Base-by-base conservation (phyloP, 1,139 yeast genomes). In the Candida mesenterica region DNA sequence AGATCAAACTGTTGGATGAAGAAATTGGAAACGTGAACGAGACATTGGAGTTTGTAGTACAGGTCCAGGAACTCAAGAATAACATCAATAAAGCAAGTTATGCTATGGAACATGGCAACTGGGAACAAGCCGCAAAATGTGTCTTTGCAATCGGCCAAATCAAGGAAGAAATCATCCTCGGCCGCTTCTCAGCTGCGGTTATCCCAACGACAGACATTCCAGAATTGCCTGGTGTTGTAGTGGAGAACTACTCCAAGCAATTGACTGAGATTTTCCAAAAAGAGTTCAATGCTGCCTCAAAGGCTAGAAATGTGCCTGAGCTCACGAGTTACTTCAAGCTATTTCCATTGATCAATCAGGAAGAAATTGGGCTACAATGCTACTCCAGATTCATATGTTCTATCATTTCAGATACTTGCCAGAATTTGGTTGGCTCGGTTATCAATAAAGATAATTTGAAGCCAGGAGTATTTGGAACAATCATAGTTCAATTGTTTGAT, bases 191-290 rank as follows among this genome's bases (percentile, higher is more conserved):
- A 2, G 75, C 81, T 33, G 79, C 74, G 31, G 87, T 86, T 50
- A 92, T 92, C n/a, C 98, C 99, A 0, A 80, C 95, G 0, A 71
- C 86, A 6, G 95, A 87, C 36, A 72, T 89, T n/a, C 96, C 97
- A 0, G 95, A 87, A 38, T 65, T 75, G 35, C 97, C 98, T 0
- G 57, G 61, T 10, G 72, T 63, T 1, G 65, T 85, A 0, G 53
- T 92, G 1, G 55, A 62, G 1, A 67, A 66, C 13, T 87, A 95
- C 76, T 72, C 78, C 4, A 63, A 62, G 1, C 71, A 78, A 30
- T 66, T 90, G 39, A 79, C 78, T 2, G 57, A 57, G 2, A 62
- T 79, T 2, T 89, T 89, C 52, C 61, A 72, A 32, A 54, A 65
- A 3, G 82, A 80, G 46, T 92, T 92, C 57, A 71, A 71, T 31